These are phyloP conservation scores for Metarhizium sp. DNA, from an alignment of 2,329 filamentous ascomycete genomes.

Conservation along the genomic window DNA sequence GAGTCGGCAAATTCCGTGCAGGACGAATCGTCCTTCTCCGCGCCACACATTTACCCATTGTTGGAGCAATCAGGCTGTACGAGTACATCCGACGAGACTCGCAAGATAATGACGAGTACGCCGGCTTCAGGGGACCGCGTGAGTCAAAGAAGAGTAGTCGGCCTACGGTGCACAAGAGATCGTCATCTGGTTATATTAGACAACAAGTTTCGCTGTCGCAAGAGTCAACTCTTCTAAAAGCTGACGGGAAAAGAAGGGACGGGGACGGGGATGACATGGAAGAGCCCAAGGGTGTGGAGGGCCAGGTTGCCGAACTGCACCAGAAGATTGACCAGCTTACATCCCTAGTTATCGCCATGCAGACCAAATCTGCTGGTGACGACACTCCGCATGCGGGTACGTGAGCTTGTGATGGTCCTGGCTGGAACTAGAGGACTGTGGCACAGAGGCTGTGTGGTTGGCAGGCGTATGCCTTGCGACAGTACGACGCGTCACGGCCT, in stretches of 20 bases:
- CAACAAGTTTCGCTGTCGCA: conserved; percentile 7
- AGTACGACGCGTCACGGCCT: no score
- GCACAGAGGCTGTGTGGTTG: no score
- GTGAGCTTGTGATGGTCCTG: not conserved
- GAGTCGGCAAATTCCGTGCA: conserved; percentile 52
- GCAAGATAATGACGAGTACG: conserved; percentile 30
- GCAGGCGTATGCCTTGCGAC: no score
- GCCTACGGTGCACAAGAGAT: conserved; percentile 10
- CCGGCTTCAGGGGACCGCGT: conserved; percentile 38
- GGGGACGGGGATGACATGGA: conserved; percentile 25
- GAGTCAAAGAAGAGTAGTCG: conserved; percentile 15
- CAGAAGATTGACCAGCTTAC: conserved; percentile 51
- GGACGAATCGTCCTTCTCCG: conserved; percentile 54
- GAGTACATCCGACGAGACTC: conserved; percentile 40
- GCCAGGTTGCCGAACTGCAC: conserved; percentile 43
- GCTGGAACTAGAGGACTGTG: no score
- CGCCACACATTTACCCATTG: conserved; percentile 56
- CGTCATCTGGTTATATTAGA: conserved; percentile 8
- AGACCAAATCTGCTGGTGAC: conserved; percentile 3
- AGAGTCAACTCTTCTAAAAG: conserved; percentile 9
- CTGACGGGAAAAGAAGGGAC: conserved; percentile 9
- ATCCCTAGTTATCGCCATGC: conserved; percentile 39
- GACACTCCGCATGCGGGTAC: not conserved
- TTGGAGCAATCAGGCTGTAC: conserved; percentile 59
- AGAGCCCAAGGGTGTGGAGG: conserved; percentile 34